Conservation (phyloP, 129 eudicot species). For the Gnaphalium uliginosum region DNA sequence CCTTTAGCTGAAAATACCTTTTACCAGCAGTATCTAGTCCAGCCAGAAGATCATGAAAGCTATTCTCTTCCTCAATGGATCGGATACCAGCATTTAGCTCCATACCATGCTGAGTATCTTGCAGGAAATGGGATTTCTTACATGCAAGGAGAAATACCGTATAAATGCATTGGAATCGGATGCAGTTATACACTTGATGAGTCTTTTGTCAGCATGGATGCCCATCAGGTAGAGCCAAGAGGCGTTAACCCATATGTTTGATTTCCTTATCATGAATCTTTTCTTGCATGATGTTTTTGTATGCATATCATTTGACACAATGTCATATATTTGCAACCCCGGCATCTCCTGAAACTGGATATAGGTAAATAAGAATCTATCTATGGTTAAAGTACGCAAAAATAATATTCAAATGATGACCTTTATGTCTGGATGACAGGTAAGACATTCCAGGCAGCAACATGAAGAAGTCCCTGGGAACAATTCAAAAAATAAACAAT, state of each 20-base stretch:
- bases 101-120: conserved; percentile 44
- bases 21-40: conserved; percentile 32
- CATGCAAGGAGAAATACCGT: conserved; percentile 29
- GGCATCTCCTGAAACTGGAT: background rate
- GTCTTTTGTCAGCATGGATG: conserved; percentile 31
- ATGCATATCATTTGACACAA: background rate
- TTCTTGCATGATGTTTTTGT: background rate
- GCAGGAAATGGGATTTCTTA: conserved; percentile 41
- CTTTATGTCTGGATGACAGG: conserved; percentile 24
- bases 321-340: conserved; percentile 19
- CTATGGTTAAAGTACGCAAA: conserved; percentile 4
- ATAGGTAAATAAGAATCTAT: conserved; percentile 19
- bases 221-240: conserved; percentile 33
- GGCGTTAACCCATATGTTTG: conserved; percentile 19
- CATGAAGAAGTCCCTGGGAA: conserved; percentile 26
- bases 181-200: conserved; percentile 32
- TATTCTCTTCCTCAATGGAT: conserved; percentile 42
- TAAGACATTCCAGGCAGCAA: conserved; percentile 15
- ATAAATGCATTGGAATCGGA: conserved; percentile 24
- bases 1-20: conserved; percentile 30
- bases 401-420: conserved; percentile 1
- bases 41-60: conserved; percentile 29
- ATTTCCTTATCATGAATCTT: conserved; percentile 23
- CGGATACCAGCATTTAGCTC: conserved; percentile 46
- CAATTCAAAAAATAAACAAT: conserved; percentile 30